Conservation (phyloP, 192 early-diverging fungal genomes). For the Gaertneriomyces sp. region DNA sequence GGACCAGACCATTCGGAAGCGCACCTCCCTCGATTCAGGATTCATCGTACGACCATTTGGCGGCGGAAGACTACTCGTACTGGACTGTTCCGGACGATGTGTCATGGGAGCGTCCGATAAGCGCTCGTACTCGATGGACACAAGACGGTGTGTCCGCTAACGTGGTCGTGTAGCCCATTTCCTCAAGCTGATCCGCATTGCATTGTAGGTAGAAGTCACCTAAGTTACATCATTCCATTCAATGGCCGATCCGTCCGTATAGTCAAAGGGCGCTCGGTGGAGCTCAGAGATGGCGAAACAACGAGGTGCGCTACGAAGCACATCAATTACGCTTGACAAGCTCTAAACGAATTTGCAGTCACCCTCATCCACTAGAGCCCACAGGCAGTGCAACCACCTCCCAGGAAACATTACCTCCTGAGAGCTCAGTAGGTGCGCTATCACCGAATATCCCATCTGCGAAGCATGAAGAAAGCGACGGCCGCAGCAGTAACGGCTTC, state of each 20-base stretch:
- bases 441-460: no score
- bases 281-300: constrained; percentile 1
- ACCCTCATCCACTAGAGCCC: no score
- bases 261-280: constrained; percentile 20
- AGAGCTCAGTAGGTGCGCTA: no score
- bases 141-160: background rate
- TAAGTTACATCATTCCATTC: constrained; percentile 13
- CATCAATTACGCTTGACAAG: no score
- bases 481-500: no score
- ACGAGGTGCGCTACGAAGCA: no score
- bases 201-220: constrained; percentile 16
- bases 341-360: no score
- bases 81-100: background rate
- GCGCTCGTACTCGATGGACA: background rate
- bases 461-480: no score
- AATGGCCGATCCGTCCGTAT: constrained; percentile 21
- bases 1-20: background rate
- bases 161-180: background rate
- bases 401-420: no score
- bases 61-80: background rate
- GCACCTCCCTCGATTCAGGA: constrained; percentile 3
- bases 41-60: background rate
- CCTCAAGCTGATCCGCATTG: background rate
- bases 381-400: no score
- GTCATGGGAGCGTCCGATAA: background rate